Percentiles rank a stretch among this genome's conserved stretches.
Conservation (phyloP, 2,329 filamentous ascomycete genomes). For the Paraphaeosphaeria minitans region DNA sequence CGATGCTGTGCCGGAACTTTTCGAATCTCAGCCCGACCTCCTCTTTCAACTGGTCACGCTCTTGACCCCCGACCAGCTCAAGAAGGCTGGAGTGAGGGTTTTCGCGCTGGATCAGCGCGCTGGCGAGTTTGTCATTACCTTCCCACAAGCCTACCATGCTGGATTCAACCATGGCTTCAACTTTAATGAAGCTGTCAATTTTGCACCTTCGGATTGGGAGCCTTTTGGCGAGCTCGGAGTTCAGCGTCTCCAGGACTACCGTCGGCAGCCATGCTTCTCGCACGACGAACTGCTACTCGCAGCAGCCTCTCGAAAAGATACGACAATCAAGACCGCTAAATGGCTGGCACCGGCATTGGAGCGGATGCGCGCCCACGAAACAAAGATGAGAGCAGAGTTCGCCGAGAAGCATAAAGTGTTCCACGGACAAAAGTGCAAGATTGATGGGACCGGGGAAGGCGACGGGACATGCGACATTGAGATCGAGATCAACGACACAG, state of each 20-base stretch:
- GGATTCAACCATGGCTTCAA: slow-evolving; percentile 99
- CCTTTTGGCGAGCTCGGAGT: slow-evolving; percentile 87
- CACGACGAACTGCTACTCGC: slow-evolving; percentile 95
- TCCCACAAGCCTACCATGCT: slow-evolving; percentile 95
- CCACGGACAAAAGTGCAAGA: slow-evolving; percentile 40
- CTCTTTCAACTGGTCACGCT: slow-evolving; percentile 97
- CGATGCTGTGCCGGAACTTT: slow-evolving; percentile 92
- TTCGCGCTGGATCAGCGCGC: slow-evolving; percentile 96
- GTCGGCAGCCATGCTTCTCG: slow-evolving; percentile 93
- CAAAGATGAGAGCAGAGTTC: slow-evolving; percentile 70
- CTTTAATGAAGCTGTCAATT: slow-evolving; percentile 98
- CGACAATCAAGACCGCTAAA: slow-evolving; percentile 86
- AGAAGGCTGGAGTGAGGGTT: slow-evolving; percentile 89
- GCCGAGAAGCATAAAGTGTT: slow-evolving; percentile 65
- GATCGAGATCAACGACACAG: slow-evolving; percentile 59
- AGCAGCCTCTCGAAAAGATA: slow-evolving; percentile 75
- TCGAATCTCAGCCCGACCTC: slow-evolving; percentile 94
- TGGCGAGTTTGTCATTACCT: slow-evolving; percentile 94
- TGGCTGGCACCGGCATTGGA: slow-evolving; percentile 91
- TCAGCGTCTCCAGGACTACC: slow-evolving; percentile 81
- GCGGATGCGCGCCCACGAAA: slow-evolving; percentile 76
- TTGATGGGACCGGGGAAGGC: slow-evolving; percentile 59
- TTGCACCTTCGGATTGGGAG: slow-evolving; percentile 94
- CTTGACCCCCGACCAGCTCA: slow-evolving; percentile 88
- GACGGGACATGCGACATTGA: slow-evolving; percentile 36